These are phyloP conservation scores for Lagenidium giganteum DNA, from an alignment of 352 stramenopile species.

Conservation along the genomic window DNA sequence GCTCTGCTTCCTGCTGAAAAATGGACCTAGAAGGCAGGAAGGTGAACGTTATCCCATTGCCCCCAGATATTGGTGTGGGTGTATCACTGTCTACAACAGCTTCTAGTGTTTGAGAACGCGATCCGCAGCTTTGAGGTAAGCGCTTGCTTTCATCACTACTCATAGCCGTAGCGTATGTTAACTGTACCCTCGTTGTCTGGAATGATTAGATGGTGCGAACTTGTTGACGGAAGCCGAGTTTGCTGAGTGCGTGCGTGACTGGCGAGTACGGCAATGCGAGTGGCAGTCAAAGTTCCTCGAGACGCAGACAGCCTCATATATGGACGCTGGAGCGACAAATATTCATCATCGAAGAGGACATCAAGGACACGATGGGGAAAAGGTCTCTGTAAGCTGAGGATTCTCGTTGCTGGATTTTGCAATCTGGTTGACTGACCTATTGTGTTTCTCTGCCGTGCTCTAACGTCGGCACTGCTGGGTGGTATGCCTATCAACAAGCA, in stretches of 20 bases:
- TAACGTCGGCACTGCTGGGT: conserved; percentile 55
- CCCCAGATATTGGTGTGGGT: no score
- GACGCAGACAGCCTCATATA: conserved; percentile 85
- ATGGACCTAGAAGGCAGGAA: no score
- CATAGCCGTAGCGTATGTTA: no score
- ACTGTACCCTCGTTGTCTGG: no score
- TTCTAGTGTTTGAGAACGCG: no score
- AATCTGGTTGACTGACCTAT: background rate
- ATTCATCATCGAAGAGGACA: conserved; percentile 83
- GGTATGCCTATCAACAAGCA: conserved; percentile 95
- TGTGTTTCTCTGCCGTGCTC: background rate
- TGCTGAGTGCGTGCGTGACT: conserved; percentile 54
- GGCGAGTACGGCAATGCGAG: conserved; percentile 50
- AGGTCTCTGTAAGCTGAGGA: conserved; percentile 77
- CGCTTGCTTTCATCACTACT: no score
- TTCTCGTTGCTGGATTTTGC: background rate
- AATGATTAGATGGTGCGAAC: no score
- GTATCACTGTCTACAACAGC: no score
- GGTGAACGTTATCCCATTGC: no score
- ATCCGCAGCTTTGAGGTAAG: no score
- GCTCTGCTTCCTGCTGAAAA: no score
- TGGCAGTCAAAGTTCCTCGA: conserved; percentile 79
- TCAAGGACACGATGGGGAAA: conserved; percentile 89
- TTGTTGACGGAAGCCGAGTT: conserved; percentile 84
- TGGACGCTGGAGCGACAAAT: conserved; percentile 94